Conservation (phyloP, 352 stramenopile genomes). For the Globisporangium abappressorium region DNA sequence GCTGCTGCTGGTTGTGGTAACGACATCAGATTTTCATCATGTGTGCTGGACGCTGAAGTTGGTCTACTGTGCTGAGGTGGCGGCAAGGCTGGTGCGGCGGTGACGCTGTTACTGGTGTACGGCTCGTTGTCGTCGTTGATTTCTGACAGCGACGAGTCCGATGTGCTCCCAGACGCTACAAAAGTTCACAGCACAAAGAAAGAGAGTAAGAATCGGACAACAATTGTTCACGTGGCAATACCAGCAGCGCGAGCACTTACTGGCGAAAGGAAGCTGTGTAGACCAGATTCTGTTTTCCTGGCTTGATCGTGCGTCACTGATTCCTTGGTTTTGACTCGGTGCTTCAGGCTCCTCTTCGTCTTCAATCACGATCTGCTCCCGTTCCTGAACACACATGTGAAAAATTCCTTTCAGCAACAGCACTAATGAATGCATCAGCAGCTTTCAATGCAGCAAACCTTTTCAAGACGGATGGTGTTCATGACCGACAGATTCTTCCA, state of each 20-base stretch:
- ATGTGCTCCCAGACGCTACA: slow-evolving; percentile 6
- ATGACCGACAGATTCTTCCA: slow-evolving; percentile 39
- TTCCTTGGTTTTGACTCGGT: slow-evolving; percentile 5
- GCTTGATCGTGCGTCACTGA: slow-evolving; percentile 14
- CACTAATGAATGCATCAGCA: neutral
- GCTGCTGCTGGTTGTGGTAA: neutral
- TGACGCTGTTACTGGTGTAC: neutral
- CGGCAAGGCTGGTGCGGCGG: neutral
- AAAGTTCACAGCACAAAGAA: neutral
- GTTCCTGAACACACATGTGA: neutral
- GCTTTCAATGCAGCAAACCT: neutral
- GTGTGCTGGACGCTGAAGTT: neutral
- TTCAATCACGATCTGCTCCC: neutral
- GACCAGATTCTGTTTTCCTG: slow-evolving; percentile 27
- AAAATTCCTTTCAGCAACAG: neutral
- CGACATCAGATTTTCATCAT: neutral
- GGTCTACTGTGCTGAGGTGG: neutral
- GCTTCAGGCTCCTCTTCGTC: neutral
- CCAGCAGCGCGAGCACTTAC: slow-evolving; percentile 12
- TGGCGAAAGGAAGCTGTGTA: slow-evolving; percentile 22
- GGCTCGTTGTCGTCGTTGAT: slow-evolving; percentile 4
- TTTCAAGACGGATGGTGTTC: slow-evolving; percentile 21
- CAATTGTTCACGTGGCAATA: neutral
- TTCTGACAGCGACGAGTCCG: slow-evolving; percentile 11
- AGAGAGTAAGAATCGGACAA: neutral